A percentile compares a stretch with the other conserved stretches of the same genome.
Conservation (phyloP, 208 protist genomes). For the Histomonas meleagridis region DNA sequence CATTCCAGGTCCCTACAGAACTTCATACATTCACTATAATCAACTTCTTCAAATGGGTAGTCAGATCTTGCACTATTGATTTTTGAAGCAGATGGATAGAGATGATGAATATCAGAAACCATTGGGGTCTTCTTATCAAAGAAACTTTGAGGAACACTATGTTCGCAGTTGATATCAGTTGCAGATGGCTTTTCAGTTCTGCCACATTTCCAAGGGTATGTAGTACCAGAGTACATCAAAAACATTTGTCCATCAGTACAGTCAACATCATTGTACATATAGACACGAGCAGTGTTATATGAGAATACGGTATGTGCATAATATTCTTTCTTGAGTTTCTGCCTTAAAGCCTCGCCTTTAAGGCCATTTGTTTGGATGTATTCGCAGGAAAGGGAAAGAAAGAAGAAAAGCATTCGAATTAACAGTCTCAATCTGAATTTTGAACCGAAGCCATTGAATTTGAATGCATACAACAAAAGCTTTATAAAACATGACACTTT, state of each 20-base stretch:
- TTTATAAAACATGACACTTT: too few relatives aligned
- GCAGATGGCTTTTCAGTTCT: neutral
- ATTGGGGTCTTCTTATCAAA: neutral
- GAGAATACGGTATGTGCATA: neutral
- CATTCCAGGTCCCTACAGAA: neutral
- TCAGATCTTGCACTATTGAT: neutral
- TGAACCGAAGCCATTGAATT: too few relatives aligned
- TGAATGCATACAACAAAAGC: too few relatives aligned
- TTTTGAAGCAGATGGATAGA: neutral
- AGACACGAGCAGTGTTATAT: neutral
- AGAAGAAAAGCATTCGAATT: too few relatives aligned
- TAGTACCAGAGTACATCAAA: neutral
- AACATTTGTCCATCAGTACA: neutral
- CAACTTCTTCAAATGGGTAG: neutral
- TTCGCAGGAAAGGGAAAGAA: too few relatives aligned
- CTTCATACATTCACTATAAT: neutral
- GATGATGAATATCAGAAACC: neutral
- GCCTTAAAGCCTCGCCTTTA: too few relatives aligned
- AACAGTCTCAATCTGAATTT: too few relatives aligned
- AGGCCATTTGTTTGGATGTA: too few relatives aligned
- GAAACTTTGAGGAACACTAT: neutral
- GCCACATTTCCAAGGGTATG: neutral
- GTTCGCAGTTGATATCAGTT: neutral
- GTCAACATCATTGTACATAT: neutral
- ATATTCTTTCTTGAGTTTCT: neutral